phyloP scores from a whole-genome alignment of 2,329 filamentous ascomycete genomes.

The Fusarium metavorans region DNA sequence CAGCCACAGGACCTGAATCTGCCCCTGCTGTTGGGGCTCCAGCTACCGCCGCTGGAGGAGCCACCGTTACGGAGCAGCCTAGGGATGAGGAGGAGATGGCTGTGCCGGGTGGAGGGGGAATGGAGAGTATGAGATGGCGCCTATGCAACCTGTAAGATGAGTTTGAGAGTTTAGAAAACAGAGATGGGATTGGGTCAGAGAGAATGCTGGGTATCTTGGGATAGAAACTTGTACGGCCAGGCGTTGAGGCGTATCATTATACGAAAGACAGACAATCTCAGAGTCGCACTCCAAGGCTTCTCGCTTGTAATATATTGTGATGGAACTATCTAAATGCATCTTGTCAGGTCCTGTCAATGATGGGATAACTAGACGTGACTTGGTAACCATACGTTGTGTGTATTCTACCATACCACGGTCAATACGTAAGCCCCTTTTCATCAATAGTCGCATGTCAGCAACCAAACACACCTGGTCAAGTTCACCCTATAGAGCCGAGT shows the following conservation, averaged over 20 bases:
- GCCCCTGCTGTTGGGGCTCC: neutral
- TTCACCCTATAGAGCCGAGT: neutral
- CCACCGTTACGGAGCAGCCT: constrained; percentile 29
- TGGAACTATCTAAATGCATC: neutral
- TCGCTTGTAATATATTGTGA: neutral
- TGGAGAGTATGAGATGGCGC: constrained; percentile 75
- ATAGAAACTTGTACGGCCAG: constrained; percentile 50
- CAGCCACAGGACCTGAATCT: constrained; percentile 41
- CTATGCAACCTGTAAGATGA: constrained; percentile 44
- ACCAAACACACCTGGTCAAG: neutral
- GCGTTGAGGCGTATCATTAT: constrained; percentile 45
- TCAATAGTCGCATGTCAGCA: neutral
- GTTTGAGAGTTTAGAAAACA: neutral
- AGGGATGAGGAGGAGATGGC: constrained; percentile 62
- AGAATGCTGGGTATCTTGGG: constrained; percentile 30
- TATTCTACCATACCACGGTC: neutral
- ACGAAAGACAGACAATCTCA: neutral
- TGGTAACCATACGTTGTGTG: neutral
- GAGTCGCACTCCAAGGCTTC: neutral
- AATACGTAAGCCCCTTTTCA: neutral
- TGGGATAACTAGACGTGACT: neutral
- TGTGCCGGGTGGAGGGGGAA: constrained; percentile 64
- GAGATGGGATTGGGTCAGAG: neutral
- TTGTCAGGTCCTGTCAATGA: neutral
- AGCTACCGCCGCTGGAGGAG: neutral